Percentiles rank a stretch among this genome's conserved stretches.
These are phyloP conservation scores for Cryphonectria carpinicola DNA, from an alignment of 2,329 filamentous ascomycete species.

Conservation along the genomic window DNA sequence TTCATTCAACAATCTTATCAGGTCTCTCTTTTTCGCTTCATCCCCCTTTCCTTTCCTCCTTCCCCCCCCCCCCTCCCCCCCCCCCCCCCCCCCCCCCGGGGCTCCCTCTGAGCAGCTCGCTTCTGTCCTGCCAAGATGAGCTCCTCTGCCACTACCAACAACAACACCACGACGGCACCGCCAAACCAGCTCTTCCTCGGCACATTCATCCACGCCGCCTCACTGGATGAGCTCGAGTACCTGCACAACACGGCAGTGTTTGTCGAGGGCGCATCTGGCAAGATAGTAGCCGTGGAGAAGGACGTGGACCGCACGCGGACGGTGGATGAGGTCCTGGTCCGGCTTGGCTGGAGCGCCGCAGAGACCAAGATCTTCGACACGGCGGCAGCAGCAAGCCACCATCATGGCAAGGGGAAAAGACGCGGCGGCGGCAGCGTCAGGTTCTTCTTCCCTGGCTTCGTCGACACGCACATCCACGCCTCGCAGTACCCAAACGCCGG, in stretches of 20 bases:
- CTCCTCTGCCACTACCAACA: neutral
- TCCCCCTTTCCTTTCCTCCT: neutral
- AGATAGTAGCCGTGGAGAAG: slow-evolving; percentile 53
- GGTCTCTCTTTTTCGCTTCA: neutral
- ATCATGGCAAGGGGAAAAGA: neutral
- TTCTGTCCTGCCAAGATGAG: neutral
- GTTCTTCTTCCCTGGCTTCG: slow-evolving; percentile 85
- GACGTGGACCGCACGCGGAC: slow-evolving; percentile 40
- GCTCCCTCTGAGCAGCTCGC: neutral
- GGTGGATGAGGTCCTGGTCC: slow-evolving; percentile 41
- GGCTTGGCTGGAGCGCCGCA: slow-evolving; percentile 49
- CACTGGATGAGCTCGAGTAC: slow-evolving; percentile 53
- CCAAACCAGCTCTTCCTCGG: slow-evolving; percentile 55
- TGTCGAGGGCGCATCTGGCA: slow-evolving; percentile 51
- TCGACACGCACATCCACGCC: slow-evolving; percentile 95
- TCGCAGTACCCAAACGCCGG: slow-evolving; percentile 93
- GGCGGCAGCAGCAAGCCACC: neutral
- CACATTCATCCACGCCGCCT: slow-evolving; percentile 59
- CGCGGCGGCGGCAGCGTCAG: slow-evolving; percentile 49
- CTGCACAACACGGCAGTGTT: slow-evolving; percentile 55
- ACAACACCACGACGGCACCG: slow-evolving; percentile 15
- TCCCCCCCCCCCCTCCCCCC: neutral
- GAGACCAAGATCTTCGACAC: slow-evolving; percentile 43
- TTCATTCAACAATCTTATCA: neutral
- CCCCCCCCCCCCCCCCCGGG: no score